These are phyloP conservation scores for Hamamelis virginiana DNA, from an alignment of 164 flowering plant genomes.

Conservation along the genomic window DNA sequence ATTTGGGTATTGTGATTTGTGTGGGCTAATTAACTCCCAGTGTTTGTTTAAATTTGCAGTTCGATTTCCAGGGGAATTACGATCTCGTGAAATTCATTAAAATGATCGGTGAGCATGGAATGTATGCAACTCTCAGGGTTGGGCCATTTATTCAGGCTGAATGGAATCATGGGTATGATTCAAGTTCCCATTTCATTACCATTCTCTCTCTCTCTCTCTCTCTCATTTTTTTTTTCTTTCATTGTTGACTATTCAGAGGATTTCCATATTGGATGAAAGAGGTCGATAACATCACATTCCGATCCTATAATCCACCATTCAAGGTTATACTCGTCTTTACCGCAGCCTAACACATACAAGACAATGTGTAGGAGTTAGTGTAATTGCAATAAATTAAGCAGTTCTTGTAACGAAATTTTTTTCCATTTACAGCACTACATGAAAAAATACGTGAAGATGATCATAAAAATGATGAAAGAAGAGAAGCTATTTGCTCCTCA, in stretches of 20 bases:
- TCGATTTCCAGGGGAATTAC: constrained; percentile 33
- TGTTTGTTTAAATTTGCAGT: constrained; percentile 23
- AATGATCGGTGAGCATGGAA: constrained; percentile 27
- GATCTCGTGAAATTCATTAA: constrained; percentile 54
- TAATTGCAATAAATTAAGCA: too few relatives aligned
- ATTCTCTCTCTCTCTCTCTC: not conserved
- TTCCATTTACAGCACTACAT: constrained; percentile 26
- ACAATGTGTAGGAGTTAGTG: not conserved
- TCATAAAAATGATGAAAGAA: constrained; percentile 32
- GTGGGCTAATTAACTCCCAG: not conserved
- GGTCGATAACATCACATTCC: constrained; percentile 53
- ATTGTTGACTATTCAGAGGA: constrained; percentile 42
- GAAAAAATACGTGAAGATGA: constrained; percentile 27
- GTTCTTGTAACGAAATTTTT: not conserved
- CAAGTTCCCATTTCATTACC: not conserved
- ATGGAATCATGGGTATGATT: constrained; percentile 58
- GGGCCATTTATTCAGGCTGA: constrained; percentile 66
- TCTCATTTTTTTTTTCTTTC: not conserved
- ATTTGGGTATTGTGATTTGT: not conserved
- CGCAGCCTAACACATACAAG: not conserved
- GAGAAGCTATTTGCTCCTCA: constrained; percentile 51
- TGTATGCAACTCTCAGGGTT: constrained; percentile 45
- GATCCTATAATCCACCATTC: constrained; percentile 58
- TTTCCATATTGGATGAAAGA: constrained; percentile 82
- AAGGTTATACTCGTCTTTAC: constrained; percentile 41